Evolutionary conservation across 129 eudicot species (phyloP), one percentile per base, ranked within the genome.

Genomic region (Chrysanthemum seticuspe): DNA sequence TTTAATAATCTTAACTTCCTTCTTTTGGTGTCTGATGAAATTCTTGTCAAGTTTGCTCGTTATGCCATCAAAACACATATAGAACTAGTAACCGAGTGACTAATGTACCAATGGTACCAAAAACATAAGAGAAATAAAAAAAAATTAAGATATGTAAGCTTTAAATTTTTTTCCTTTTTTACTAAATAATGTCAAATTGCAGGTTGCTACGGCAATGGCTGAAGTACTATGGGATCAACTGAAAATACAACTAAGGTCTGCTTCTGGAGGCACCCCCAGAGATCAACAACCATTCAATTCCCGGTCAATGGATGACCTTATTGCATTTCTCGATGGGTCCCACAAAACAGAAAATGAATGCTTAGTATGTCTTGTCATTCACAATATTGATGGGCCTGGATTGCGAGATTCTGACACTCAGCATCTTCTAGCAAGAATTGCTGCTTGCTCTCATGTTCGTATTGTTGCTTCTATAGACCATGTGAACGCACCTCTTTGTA

Each of bases 311-410:
- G 93, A 88, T 74, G 99, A 90, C 78, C 85, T 94, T 62, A 80
- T 94, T 70, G 73, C 84, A 31, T 90, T 94, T 83, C 91, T 94
- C 12, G 91, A 94, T 74, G 93, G 83, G 74, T 78, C 91, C 48
- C 85, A 83, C 14, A 13, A 23, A 62, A 80, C 87, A 60, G 93
- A 80, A 69, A 54, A 74, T 40, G 96, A 84, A 36, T 80, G 69
- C 49, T 77, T 79, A 62, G 76, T 87, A 11, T 94, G 97, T 81
- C 82, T 94, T 60, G 66, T 90, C 5, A 80, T 90, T 70, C 96
- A 94, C 81, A 94, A 90, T 70, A 94, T 94, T 53, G 98, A 94
- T 65, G 98, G 98, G 55, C 98, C 97, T 56, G 98, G 85, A 9
- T 78, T 90, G 81, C 91, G 98, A 49, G 99, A 90, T 80, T 70